Evolutionary conservation across 345 rosid genomes (phyloP), one percentile per base, ranked within the genome.

Genomic region (Salix arbutifolia): DNA sequence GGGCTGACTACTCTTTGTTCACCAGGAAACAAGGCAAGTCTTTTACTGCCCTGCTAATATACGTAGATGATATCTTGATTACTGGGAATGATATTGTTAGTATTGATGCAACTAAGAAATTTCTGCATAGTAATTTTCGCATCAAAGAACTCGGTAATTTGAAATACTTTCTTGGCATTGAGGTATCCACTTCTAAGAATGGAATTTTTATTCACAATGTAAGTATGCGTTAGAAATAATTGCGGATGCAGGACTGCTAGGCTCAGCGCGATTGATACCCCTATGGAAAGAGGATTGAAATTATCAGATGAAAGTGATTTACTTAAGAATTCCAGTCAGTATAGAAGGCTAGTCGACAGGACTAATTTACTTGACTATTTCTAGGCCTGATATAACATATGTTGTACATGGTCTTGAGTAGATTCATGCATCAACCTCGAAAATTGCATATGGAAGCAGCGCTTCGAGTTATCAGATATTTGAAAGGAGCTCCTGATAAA

Each of bases 301-400:
- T 67, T 65, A 1, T 65, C 38, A 0, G 65, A 75, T 30, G 66
- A 18, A 0, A 67, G 64, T 9, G 72, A 75, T 1, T 28, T 31
- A 1, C 70, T 75, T 35, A 66, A 75, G 3, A 46, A 75, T 48
- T 33, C 46, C 14, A 19, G 28, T 8, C 37, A 2, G 1, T 75
- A 44, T 48, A 75, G 65, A 12, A 31, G 70, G 23, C 14, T 73
- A 10, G 40, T 61, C 58, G 67, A 35, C 2, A 35, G n/a, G 67
- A n/a, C 21, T 73, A 19, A 73, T 73, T 19, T 53, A 73, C n/a
- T 46, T 73, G 12, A 73, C 23, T 0, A 21, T 73, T 38, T 73
- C 33, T 58, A 75, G 65, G 26, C 78, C 30, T 18, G 35, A 75
- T 48, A 75, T 75, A 9, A 75, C 64, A 11, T 75, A 75, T n/a